A percentile compares a stretch with the other conserved stretches of the same genome.
phyloP scores from a whole-genome alignment of 306 rosid species.

The Luffa acutangula region DNA sequence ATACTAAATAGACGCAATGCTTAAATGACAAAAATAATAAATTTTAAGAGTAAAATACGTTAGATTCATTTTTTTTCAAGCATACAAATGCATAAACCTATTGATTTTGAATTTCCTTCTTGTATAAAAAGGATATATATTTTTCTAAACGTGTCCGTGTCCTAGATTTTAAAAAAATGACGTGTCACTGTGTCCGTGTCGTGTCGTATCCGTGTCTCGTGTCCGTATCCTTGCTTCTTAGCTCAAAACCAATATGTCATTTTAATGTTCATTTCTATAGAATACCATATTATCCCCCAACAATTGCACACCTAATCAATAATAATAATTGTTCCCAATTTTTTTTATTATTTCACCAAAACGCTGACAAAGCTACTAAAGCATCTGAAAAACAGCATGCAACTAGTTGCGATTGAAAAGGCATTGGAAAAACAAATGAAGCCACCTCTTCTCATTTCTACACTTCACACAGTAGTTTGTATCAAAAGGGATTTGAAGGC shows the following conservation, averaged over 20 bases:
- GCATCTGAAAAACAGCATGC: background rate
- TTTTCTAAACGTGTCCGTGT: no score
- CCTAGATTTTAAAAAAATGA: no score
- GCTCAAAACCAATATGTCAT: background rate
- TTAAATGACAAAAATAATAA: no score
- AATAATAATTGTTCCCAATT: background rate
- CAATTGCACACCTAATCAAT: background rate
- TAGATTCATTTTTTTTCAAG: no score
- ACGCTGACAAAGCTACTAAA: background rate
- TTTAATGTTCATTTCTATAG: background rate
- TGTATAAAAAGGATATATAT: no score
- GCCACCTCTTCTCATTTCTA: background rate
- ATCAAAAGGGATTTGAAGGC: background rate
- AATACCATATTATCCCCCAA: background rate
- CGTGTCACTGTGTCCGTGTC: no score
- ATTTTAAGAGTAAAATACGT: no score
- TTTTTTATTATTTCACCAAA: background rate
- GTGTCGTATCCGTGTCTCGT: no score
- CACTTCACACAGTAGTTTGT: background rate
- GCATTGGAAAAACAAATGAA: background rate
- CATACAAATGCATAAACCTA: no score
- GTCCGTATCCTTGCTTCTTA: no score
- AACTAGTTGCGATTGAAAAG: background rate
- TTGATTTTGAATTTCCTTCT: no score
- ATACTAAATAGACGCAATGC: no score